These are phyloP conservation scores for Niebla homalea DNA, from an alignment of 495 filamentous ascomycete species.

Conservation along the genomic window DNA sequence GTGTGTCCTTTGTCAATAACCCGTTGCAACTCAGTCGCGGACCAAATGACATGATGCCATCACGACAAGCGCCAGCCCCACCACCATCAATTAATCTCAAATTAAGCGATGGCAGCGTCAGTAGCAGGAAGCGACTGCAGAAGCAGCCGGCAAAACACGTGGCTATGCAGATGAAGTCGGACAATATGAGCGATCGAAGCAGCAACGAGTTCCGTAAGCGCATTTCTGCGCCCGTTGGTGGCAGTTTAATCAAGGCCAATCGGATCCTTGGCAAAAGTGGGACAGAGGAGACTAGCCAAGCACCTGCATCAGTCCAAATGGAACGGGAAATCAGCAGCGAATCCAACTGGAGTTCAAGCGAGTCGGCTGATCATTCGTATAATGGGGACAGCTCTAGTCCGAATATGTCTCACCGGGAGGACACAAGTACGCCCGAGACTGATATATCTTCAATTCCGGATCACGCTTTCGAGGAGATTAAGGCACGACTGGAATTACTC, in stretches of 20 bases:
- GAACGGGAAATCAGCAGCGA: constrained; percentile 14
- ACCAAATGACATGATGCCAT: constrained; percentile 17
- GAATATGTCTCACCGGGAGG: constrained; percentile 12
- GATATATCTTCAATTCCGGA: constrained; percentile 18
- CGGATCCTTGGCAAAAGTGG: constrained; percentile 14
- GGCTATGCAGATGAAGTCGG: constrained; percentile 15
- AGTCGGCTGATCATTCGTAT: constrained; percentile 13
- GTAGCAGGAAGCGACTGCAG: constrained; percentile 8
- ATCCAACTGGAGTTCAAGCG: constrained; percentile 19
- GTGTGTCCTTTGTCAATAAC: constrained; percentile 8
- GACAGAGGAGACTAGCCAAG: background rate
- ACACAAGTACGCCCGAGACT: constrained; percentile 16
- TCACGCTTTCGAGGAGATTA: constrained; percentile 19
- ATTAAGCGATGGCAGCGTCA: constrained; percentile 11
- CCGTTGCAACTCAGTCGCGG: constrained; percentile 20
- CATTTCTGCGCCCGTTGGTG: constrained; percentile 10
- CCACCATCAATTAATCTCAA: constrained; percentile 5
- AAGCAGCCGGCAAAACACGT: constrained; percentile 16
- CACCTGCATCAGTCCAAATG: constrained; percentile 7
- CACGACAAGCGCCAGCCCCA: constrained; percentile 16
- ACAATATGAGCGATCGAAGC: background rate
- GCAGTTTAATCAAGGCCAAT: constrained; percentile 13
- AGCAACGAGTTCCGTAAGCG: constrained; percentile 7
- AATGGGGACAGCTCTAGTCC: constrained; percentile 13
- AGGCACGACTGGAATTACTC: constrained; percentile 13